These are phyloP conservation scores for Litsea cubeba DNA, from an alignment of 164 flowering plant genomes.

Conservation along the genomic window DNA sequence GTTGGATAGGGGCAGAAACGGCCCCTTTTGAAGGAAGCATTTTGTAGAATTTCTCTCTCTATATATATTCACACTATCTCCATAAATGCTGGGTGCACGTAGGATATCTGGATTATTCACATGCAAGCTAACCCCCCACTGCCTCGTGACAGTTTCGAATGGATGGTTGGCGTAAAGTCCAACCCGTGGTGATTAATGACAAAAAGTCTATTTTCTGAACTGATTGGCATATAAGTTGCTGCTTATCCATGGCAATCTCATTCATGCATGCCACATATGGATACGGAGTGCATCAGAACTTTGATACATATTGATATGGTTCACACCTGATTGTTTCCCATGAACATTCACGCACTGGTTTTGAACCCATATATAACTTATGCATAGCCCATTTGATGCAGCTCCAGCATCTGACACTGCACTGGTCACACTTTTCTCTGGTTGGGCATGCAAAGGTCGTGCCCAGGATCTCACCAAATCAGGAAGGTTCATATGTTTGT, in stretches of 20 bases:
- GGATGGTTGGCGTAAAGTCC: not conserved
- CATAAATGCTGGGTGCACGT: not conserved
- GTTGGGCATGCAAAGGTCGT: conserved; percentile 96
- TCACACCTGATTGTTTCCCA: not conserved
- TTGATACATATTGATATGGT: not conserved
- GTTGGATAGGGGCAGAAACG: no score
- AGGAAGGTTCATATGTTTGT: conserved; percentile 40
- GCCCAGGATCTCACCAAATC: conserved; percentile 21
- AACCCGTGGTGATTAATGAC: not conserved
- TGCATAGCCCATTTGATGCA: conserved; percentile 31
- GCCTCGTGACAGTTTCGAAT: not conserved
- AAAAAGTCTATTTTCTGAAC: not conserved
- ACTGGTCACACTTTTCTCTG: conserved; percentile 79
- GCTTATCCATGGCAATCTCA: not conserved
- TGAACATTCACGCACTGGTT: conserved; percentile 2
- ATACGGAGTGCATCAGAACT: not conserved
- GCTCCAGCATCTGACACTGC: conserved; percentile 86
- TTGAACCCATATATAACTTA: conserved; percentile 15
- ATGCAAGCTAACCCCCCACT: not conserved
- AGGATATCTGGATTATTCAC: not conserved
- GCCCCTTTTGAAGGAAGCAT: no score
- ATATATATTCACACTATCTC: not conserved
- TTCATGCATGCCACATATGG: not conserved
- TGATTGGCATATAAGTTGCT: not conserved
- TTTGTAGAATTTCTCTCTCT: no score